Percentiles rank a stretch among this genome's conserved stretches.
These are phyloP conservation scores for Elongisporangium undulatum DNA, from an alignment of 352 stramenopile species.

Conservation along the genomic window DNA sequence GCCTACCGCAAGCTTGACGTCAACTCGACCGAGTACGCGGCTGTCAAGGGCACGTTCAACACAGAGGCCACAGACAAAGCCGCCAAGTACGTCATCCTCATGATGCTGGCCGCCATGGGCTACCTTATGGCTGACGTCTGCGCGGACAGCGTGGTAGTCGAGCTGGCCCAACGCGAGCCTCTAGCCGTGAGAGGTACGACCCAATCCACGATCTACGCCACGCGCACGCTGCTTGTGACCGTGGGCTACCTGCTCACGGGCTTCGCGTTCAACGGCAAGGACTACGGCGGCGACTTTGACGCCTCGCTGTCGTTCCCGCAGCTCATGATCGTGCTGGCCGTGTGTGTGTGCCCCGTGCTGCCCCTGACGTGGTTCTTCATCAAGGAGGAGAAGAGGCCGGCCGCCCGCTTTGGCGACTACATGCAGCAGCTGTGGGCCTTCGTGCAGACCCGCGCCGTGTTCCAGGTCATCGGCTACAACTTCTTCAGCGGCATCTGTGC, in stretches of 20 bases:
- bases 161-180: constrained; percentile 52
- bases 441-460: constrained; percentile 15
- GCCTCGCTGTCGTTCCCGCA: constrained; percentile 45
- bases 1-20: constrained; percentile 21
- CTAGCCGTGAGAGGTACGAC: constrained; percentile 41
- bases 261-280: constrained; percentile 30
- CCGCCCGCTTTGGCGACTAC: constrained; percentile 19
- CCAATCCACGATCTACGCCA: constrained; percentile 41
- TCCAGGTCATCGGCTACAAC: constrained; percentile 28
- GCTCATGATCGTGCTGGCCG: constrained; percentile 41
- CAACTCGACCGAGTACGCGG: constrained; percentile 8
- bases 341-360: constrained; percentile 16
- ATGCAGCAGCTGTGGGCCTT: constrained; percentile 13
- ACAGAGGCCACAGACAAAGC: not conserved
- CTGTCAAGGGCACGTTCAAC: not conserved
- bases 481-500: constrained; percentile 34
- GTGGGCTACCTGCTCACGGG: constrained; percentile 30
- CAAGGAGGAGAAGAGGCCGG: constrained; percentile 19
- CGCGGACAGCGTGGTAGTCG: constrained; percentile 42
- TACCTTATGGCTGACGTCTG: constrained; percentile 43
- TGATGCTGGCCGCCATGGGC: constrained; percentile 36
- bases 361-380: constrained; percentile 30
- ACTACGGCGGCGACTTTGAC: constrained; percentile 52
- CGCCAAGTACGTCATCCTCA: constrained; percentile 30
- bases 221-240: constrained; percentile 32